Conservation (phyloP, 2,329 filamentous ascomycete species). For the Zelopaecilomyces penicillatus region DNA sequence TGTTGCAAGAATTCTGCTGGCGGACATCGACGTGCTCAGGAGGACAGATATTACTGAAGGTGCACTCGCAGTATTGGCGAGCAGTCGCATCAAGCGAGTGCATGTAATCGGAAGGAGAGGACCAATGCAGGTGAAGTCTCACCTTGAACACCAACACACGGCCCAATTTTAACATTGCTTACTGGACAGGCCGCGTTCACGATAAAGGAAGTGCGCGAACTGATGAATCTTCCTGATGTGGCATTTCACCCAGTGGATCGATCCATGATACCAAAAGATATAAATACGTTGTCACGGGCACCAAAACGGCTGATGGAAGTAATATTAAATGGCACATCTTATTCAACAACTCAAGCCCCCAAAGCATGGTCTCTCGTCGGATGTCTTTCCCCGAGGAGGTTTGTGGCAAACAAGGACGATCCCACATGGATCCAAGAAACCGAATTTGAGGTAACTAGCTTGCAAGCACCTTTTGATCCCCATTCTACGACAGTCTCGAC, state of each 20-base stretch:
- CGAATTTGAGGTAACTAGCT: slow-evolving; percentile 54
- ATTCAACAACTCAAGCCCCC: slow-evolving; percentile 35
- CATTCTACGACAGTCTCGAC: slow-evolving; percentile 40
- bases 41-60: slow-evolving; percentile 85
- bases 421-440: slow-evolving; percentile 51
- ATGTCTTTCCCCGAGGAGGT: slow-evolving; percentile 67
- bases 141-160: background rate
- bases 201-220: slow-evolving; percentile 85
- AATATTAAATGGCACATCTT: slow-evolving; percentile 63
- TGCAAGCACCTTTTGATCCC: slow-evolving; percentile 49
- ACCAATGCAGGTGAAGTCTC: slow-evolving; percentile 68
- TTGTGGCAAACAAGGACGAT: slow-evolving; percentile 43
- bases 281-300: slow-evolving; percentile 64
- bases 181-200: slow-evolving; percentile 73
- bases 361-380: slow-evolving; percentile 83
- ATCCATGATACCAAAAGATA: slow-evolving; percentile 57
- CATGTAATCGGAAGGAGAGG: slow-evolving; percentile 84
- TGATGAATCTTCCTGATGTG: slow-evolving; percentile 68
- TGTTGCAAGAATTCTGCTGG: slow-evolving; percentile 79
- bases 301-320: slow-evolving; percentile 73
- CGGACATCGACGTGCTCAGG: slow-evolving; percentile 61
- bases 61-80: slow-evolving; percentile 64
- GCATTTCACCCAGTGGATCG: slow-evolving; percentile 62
- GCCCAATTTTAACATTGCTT: background rate
- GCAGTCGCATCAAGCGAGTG: slow-evolving; percentile 69